Conservation (phyloP, 345 rosid genomes). For the Bruguiera gymnorhiza region DNA sequence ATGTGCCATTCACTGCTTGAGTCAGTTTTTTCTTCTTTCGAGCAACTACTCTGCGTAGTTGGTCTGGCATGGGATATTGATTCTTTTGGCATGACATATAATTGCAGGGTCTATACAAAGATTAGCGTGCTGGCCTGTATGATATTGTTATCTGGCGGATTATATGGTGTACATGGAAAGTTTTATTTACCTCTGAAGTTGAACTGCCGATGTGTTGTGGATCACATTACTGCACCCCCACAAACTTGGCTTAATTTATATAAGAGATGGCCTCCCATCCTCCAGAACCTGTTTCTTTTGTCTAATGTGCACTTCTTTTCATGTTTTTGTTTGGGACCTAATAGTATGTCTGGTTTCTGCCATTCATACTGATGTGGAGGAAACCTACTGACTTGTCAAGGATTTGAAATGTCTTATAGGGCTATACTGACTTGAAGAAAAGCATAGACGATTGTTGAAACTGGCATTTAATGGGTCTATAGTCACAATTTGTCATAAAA, state of each 20-base stretch:
- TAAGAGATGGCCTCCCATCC: slow-evolving; percentile 24
- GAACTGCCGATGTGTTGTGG: slow-evolving; percentile 36
- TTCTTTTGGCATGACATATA: slow-evolving; percentile 66
- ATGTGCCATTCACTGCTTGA: slow-evolving; percentile 9
- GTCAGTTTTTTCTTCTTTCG: slow-evolving; percentile 30
- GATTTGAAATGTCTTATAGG: slow-evolving; percentile 5
- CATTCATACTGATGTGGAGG: slow-evolving; percentile 14
- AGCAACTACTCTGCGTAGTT: slow-evolving; percentile 31
- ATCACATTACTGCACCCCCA: slow-evolving; percentile 32
- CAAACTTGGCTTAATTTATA: slow-evolving; percentile 22
- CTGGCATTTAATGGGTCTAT: too few species aligned
- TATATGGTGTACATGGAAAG: slow-evolving; percentile 71
- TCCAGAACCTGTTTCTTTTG: background rate
- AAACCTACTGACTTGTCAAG: slow-evolving; percentile 12
- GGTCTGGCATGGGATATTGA: slow-evolving; percentile 48
- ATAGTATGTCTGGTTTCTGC: slow-evolving; percentile 7
- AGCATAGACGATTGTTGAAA: too few species aligned
- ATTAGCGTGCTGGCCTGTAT: slow-evolving; percentile 59
- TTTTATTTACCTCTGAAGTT: slow-evolving; percentile 53
- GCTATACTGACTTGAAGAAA: too few species aligned
- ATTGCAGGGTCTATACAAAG: slow-evolving; percentile 71
- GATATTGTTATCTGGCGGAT: slow-evolving; percentile 69
- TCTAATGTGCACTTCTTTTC: too few species aligned
- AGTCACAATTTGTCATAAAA: too few species aligned
- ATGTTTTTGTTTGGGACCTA: slow-evolving; percentile 14